Evolutionary conservation across 2,329 filamentous ascomycete species (phyloP).

Genomic region (Calonectria montana): DNA sequence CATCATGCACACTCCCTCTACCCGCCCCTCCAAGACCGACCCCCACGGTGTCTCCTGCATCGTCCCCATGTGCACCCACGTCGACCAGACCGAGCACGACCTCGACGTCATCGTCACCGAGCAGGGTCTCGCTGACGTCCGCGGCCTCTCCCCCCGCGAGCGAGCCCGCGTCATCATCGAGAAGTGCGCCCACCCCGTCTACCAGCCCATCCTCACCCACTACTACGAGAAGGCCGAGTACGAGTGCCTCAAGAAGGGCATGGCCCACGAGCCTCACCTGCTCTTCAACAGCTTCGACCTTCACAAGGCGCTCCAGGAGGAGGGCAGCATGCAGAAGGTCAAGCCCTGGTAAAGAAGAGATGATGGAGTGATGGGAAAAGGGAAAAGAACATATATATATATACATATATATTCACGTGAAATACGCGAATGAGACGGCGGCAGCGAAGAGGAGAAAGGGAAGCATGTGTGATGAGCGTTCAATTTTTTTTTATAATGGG

Average conservation of each 20-base stretch:
- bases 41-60: slow-evolving; percentile 86
- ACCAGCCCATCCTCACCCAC: slow-evolving; percentile 82
- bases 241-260: slow-evolving; percentile 86
- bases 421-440: not conserved
- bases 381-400: slow-evolving; percentile 2
- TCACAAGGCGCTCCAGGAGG: slow-evolving; percentile 83
- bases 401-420: not conserved
- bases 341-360: slow-evolving; percentile 65
- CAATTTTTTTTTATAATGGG: slow-evolving; percentile 13
- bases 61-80: slow-evolving; percentile 92
- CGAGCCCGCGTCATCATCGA: slow-evolving; percentile 86
- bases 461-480: slow-evolving; percentile 22
- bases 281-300: slow-evolving; percentile 90
- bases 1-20: slow-evolving; percentile 93
- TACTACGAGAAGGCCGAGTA: slow-evolving; percentile 90
- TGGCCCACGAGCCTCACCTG: slow-evolving; percentile 91
- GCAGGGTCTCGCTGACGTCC: slow-evolving; percentile 84
- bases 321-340: slow-evolving; percentile 89
- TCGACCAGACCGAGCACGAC: slow-evolving; percentile 94
- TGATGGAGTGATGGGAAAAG: slow-evolving; percentile 4
- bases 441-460: not conserved
- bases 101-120: slow-evolving; percentile 86
- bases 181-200: slow-evolving; percentile 87
- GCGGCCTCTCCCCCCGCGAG: slow-evolving; percentile 83
- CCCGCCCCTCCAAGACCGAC: slow-evolving; percentile 84